A percentile compares a stretch with the other conserved stretches of the same genome.
These are phyloP conservation scores for Russula foetens DNA, from an alignment of 768 basidiomycete species.

Conservation along the genomic window DNA sequence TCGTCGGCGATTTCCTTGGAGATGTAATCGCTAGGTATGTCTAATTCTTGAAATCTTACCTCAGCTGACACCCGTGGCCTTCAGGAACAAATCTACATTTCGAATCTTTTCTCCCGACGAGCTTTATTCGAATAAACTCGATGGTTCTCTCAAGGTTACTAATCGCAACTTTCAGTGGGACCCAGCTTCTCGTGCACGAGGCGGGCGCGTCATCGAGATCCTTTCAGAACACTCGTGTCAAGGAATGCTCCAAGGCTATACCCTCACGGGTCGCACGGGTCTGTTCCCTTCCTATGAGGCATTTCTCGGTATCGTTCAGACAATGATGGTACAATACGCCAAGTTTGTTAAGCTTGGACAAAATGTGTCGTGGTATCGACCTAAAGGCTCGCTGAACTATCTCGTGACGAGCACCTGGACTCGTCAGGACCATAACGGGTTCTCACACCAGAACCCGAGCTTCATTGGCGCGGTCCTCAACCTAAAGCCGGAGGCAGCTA, in stretches of 20 bases:
- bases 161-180: conserved; percentile 88
- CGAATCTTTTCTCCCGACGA: conserved; percentile 91
- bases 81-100: conserved; percentile 67
- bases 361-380: conserved; percentile 67
- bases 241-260: conserved; percentile 89
- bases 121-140: conserved; percentile 81
- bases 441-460: conserved; percentile 80
- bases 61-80: not conserved
- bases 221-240: conserved; percentile 85
- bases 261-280: conserved; percentile 77
- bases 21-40: conserved; percentile 45
- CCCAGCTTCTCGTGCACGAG: conserved; percentile 49
- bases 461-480: conserved; percentile 84
- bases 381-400: conserved; percentile 45
- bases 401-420: conserved; percentile 84
- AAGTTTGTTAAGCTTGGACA: conserved; percentile 77
- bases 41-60: not conserved
- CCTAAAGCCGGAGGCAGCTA: conserved; percentile 59
- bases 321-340: conserved; percentile 85
- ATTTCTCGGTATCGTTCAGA: conserved; percentile 83
- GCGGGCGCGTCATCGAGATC: conserved; percentile 83
- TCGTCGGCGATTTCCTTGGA: conserved; percentile 46
- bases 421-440: conserved; percentile 83
- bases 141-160: conserved; percentile 61
- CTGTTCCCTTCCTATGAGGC: conserved; percentile 90